phyloP scores from a whole-genome alignment of 805 yeast genomes.

The Metschnikowia hibisci region DNA sequence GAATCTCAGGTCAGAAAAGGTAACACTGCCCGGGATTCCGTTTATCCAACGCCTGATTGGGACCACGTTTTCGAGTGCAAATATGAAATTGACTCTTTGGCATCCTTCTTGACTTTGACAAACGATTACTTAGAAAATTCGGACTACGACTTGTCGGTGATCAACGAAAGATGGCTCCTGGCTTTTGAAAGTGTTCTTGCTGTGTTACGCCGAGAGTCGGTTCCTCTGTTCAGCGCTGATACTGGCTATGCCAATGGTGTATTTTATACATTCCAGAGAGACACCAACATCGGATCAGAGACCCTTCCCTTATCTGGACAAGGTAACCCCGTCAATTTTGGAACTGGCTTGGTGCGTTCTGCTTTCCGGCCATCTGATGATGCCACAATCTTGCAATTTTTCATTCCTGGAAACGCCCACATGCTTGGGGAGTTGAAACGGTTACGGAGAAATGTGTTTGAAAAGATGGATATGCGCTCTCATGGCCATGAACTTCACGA shows the following conservation, averaged over 20 bases:
- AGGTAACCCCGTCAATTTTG: slow-evolving; percentile 77
- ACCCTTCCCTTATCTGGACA: slow-evolving; percentile 74
- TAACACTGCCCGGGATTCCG: slow-evolving; percentile 56
- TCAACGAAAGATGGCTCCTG: slow-evolving; percentile 49
- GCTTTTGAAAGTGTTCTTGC: slow-evolving; percentile 52
- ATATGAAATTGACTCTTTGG: slow-evolving; percentile 82
- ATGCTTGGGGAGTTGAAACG: slow-evolving; percentile 58
- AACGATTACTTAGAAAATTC: slow-evolving; percentile 65
- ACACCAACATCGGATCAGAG: slow-evolving; percentile 74
- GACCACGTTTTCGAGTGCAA: slow-evolving; percentile 78
- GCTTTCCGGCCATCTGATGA: slow-evolving; percentile 90
- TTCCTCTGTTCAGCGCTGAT: slow-evolving; percentile 52
- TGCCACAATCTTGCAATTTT: slow-evolving; percentile 73
- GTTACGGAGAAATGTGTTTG: slow-evolving; percentile 22
- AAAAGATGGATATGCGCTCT: slow-evolving; percentile 14
- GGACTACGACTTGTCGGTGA: slow-evolving; percentile 42
- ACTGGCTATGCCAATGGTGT: slow-evolving; percentile 48
- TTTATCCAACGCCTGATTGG: slow-evolving; percentile 70
- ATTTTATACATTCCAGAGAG: slow-evolving; percentile 65
- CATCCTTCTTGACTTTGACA: slow-evolving; percentile 71
- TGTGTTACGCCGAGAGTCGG: slow-evolving; percentile 56
- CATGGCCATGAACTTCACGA: slow-evolving; percentile 8
- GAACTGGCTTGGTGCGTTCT: slow-evolving; percentile 70
- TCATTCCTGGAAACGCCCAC: slow-evolving; percentile 84
- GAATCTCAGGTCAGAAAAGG: slow-evolving; percentile 46